A percentile compares a stretch with the other conserved stretches of the same genome.
These are phyloP conservation scores for Coniferiporia sulphurascens DNA, from an alignment of 1,284 basidiomycete genomes.

Conservation along the genomic window DNA sequence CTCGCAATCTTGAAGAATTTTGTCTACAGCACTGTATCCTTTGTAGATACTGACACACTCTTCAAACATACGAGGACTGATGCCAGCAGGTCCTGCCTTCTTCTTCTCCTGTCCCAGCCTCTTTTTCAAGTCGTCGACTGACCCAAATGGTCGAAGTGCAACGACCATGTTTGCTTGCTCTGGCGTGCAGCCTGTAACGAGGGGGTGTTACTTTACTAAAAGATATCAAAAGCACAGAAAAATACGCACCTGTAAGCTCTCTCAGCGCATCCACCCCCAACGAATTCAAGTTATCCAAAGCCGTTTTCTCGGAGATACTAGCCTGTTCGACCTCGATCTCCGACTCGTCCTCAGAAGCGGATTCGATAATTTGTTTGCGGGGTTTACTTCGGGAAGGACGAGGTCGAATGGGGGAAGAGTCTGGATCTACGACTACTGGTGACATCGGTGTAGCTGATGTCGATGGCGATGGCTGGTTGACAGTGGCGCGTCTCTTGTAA, in stretches of 20 bases:
- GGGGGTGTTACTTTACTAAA: neutral
- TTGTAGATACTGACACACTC: slow-evolving; percentile 86
- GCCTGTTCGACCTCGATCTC: slow-evolving; percentile 27
- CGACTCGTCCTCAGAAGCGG: slow-evolving; percentile 42
- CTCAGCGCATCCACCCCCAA: slow-evolving; percentile 71
- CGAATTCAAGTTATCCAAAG: slow-evolving; percentile 85
- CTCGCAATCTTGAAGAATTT: slow-evolving; percentile 86
- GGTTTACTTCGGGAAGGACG: slow-evolving; percentile 44
- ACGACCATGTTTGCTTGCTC: slow-evolving; percentile 84
- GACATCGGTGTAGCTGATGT: slow-evolving; percentile 19
- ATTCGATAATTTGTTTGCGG: slow-evolving; percentile 57
- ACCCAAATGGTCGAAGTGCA: slow-evolving; percentile 74
- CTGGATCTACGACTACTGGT: slow-evolving; percentile 21
- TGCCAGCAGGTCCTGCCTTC: slow-evolving; percentile 74
- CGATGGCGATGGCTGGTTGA: slow-evolving; percentile 35
- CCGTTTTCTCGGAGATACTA: slow-evolving; percentile 32
- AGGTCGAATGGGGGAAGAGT: slow-evolving; percentile 38
- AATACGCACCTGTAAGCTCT: slow-evolving; percentile 78
- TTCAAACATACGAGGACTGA: slow-evolving; percentile 87
- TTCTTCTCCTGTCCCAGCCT: slow-evolving; percentile 82
- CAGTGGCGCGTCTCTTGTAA: slow-evolving; percentile 56
- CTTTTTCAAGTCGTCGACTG: slow-evolving; percentile 71
- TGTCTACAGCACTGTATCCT: slow-evolving; percentile 89
- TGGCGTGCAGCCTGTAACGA: slow-evolving; percentile 66
- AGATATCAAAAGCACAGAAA: slow-evolving; percentile 10